Percentiles rank a stretch among this genome's conserved stretches.
These are phyloP conservation scores for Aspergillus arachidicola DNA, from an alignment of 2,329 filamentous ascomycete genomes.

Conservation along the genomic window DNA sequence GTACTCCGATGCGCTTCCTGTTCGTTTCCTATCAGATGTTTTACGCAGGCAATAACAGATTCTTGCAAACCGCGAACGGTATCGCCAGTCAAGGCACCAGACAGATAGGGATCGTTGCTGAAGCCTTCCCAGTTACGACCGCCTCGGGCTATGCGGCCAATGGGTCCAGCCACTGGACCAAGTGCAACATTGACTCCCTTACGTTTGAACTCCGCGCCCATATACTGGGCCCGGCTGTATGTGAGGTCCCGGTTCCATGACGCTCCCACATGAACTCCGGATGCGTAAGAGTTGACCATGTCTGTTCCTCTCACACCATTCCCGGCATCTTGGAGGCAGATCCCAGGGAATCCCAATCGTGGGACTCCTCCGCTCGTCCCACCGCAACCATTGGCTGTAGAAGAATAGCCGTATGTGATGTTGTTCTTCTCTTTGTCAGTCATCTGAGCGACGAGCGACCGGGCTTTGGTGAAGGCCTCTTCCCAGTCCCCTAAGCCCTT, in stretches of 20 bases:
- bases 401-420: no score
- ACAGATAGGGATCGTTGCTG: constrained; percentile 10
- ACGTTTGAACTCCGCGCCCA: constrained; percentile 32
- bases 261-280: background rate
- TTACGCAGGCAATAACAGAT: background rate
- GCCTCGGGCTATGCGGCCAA: constrained; percentile 44
- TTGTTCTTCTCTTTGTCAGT: no score
- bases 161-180: constrained; percentile 44
- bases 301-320: background rate
- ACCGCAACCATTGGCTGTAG: no score
- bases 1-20: constrained; percentile 51
- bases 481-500: background rate
- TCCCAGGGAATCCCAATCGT: no score
- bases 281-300: background rate
- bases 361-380: no score
- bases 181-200: constrained; percentile 48
- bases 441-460: no score
- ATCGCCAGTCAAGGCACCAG: background rate
- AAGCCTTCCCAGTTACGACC: constrained; percentile 52
- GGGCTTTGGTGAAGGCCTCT: background rate
- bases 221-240: background rate
- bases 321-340: background rate
- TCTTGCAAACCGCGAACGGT: background rate
- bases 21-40: constrained; percentile 51
- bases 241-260: background rate